Base-by-base conservation (phyloP, 306 rosid genomes). In the Lupinus albus region DNA sequence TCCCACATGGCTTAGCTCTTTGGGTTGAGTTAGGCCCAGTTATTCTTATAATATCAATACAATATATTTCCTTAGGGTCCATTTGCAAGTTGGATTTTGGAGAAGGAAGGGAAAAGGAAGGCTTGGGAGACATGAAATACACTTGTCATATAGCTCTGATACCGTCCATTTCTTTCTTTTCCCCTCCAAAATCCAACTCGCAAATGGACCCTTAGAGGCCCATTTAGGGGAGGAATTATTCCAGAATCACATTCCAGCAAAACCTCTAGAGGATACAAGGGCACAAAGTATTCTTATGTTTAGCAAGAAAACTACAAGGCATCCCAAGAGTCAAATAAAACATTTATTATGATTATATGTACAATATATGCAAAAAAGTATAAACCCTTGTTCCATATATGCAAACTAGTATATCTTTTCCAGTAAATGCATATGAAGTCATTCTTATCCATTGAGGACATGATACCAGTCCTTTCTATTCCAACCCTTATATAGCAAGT, bases 51-150 rank as follows among this genome's bases (percentile, higher is more conserved):
- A 25, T 25, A 25, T 2, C 13, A 53, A 12, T 48, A 41, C 45
- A 76, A 75, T 25, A 70, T 41, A 39, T 55, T 55, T 63, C 57
- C 51, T 55, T 44, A 60, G 32, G 63, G 52, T 51, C 7, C 62
- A n/a, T n/a, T n/a, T n/a, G n/a, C n/a, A n/a, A n/a, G n/a, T n/a
- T n/a, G n/a, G n/a, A n/a, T n/a, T n/a, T n/a, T n/a, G n/a, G n/a
- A n/a, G n/a, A n/a, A n/a, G n/a, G n/a, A n/a, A n/a, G n/a, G n/a
- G n/a, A n/a, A n/a, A n/a, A n/a, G n/a, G n/a, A n/a, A n/a, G n/a
- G n/a, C n/a, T n/a, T n/a, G n/a, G n/a, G n/a, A n/a, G n/a, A n/a
- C n/a, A n/a, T n/a, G n/a, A n/a, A n/a, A n/a, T n/a, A n/a, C n/a
- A n/a, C n/a, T n/a, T n/a, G n/a, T n/a, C n/a, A n/a, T n/a, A n/a